Evolutionary conservation across 139 green algal genomes (phyloP), one percentile per base, ranked within the genome.

Genomic region (Gonium pectorale): DNA sequence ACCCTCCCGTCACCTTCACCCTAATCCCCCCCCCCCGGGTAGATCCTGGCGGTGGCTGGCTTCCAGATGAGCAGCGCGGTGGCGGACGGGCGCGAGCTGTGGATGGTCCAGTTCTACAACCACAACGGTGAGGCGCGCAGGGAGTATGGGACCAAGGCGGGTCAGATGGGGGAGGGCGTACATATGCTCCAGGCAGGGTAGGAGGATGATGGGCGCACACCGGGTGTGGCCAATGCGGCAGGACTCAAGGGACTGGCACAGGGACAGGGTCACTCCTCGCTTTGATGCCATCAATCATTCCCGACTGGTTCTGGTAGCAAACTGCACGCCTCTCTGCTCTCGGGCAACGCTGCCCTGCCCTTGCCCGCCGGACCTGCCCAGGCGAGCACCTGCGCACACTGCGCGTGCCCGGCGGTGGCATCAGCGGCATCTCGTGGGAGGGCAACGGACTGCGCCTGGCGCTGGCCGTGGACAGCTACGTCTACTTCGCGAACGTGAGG

Each of bases 401-500:
- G 60, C 88, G 94, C 8, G 91, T 97, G 9, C 94, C 94, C 21
- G 94, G 93, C 26, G 70, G 70, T 56, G 84, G 87, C 86, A 93
- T 96, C 77, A 88, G 24, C 54, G 84, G 87, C 43, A 79, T 97
- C 35, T 86, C 75, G 37, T 97, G 94, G 94, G 94, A 97, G 86
- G 93, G 91, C 80, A 88, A 88, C 67, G 91, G 94, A n/a, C 88
- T 96, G 74, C 79, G 94, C 26, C 66, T 97, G 51, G 90, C 91
- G 6, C 87, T 97, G 41, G 89, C 91, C 1, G 94, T 97, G n/a
- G 94, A 94, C 62, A 91, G 87, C 9, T 93, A 90, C 75, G 83
- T 97, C 26, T 96, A 95, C 88, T 96, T 97, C 81, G 91, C 94
- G 66, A 96, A 93, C 70, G 90, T 97, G 68, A 74, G 87, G 11